Conservation (phyloP, 192 early-diverging fungal genomes). For the Coemansia sp. region DNA sequence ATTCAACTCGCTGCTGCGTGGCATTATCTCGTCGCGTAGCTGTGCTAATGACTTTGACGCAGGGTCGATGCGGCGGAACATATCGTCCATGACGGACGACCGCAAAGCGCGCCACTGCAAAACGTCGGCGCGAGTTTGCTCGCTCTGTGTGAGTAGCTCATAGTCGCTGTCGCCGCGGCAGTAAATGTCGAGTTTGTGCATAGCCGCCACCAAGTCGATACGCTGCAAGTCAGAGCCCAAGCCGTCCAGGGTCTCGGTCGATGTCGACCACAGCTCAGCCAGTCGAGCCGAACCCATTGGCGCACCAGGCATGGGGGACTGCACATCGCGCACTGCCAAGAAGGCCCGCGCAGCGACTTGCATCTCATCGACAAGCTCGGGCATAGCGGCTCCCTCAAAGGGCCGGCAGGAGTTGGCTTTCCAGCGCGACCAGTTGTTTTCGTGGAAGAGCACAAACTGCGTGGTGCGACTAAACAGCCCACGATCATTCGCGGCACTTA, state of each 20-base stretch:
- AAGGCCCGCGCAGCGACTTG: conserved; percentile 26
- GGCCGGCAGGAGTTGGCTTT: conserved; percentile 74
- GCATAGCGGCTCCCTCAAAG: conserved; percentile 61
- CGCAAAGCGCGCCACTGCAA: conserved; percentile 50
- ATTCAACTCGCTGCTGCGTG: not conserved
- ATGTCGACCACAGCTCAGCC: conserved; percentile 26
- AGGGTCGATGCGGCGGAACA: conserved; percentile 41
- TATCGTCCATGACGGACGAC: conserved; percentile 31
- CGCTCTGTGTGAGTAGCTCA: conserved; percentile 42
- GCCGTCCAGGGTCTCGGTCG: conserved; percentile 12
- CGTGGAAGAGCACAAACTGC: conserved; percentile 67
- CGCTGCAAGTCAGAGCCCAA: conserved; percentile 28
- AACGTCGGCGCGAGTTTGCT: conserved; percentile 39
- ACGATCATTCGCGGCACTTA: conserved; percentile 59
- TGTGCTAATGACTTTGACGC: conserved; percentile 27
- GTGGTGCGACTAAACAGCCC: conserved; percentile 66
- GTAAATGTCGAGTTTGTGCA: conserved; percentile 37
- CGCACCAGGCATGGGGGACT: not conserved
- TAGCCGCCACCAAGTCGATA: conserved; percentile 23
- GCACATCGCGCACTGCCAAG: conserved; percentile 7
- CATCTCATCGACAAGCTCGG: conserved; percentile 47
- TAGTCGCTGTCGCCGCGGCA: conserved; percentile 51
- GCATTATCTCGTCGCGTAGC: conserved; percentile 28
- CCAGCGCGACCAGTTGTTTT: conserved; percentile 81
- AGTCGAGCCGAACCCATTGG: conserved; percentile 28